These are phyloP conservation scores for Calonectria montana DNA, from an alignment of 2,329 filamentous ascomycete species.

Conservation along the genomic window DNA sequence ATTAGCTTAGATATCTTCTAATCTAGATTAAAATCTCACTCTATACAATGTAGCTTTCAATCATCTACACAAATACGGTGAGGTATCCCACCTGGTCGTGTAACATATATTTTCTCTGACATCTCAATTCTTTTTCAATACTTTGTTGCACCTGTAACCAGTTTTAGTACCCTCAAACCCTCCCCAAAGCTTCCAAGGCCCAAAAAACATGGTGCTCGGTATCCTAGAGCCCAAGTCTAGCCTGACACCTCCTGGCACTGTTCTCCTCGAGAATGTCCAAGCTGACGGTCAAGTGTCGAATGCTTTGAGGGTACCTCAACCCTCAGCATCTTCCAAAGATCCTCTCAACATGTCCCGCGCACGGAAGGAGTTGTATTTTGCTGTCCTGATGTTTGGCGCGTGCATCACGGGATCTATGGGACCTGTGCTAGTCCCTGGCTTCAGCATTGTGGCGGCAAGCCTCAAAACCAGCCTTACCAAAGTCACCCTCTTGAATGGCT, in stretches of 20 bases:
- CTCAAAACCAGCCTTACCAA: not conserved
- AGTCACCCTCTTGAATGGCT: not conserved
- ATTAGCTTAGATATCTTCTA: too few species aligned
- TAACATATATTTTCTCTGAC: too few species aligned
- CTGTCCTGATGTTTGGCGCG: not conserved
- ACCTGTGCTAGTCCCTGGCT: slow-evolving; percentile 7
- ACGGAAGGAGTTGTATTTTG: not conserved
- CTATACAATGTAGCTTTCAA: too few species aligned
- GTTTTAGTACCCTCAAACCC: too few species aligned
- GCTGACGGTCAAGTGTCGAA: not conserved
- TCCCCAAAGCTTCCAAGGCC: too few species aligned
- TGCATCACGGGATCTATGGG: slow-evolving; percentile 6
- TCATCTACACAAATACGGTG: too few species aligned
- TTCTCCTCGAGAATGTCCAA: not conserved
- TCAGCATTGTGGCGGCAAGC: not conserved
- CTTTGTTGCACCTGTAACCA: too few species aligned
- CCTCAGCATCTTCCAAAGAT: not conserved
- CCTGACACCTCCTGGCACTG: not conserved
- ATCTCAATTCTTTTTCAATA: too few species aligned
- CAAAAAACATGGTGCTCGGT: not conserved
- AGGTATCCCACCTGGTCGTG: too few species aligned
- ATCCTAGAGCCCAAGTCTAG: not conserved
- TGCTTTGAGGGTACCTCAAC: not conserved
- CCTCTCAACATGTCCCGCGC: not conserved
- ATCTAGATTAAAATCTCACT: too few species aligned